phyloP scores from a whole-genome alignment of 2,329 filamentous ascomycete species.

The Alternaria alternata region DNA sequence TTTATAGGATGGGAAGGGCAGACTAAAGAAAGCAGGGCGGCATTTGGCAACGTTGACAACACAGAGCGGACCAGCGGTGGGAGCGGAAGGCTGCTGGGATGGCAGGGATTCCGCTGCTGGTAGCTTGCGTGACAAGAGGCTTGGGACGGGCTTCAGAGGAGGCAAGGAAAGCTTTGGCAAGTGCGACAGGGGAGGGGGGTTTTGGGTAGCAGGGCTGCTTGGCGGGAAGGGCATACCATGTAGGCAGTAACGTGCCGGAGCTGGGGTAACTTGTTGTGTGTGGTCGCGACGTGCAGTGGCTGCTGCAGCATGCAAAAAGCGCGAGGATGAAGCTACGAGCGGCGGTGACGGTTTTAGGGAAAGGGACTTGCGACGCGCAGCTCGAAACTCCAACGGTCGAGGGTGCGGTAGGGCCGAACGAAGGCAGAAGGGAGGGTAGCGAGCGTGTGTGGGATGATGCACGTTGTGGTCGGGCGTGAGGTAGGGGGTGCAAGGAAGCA shows the following conservation, averaged over 20 bases:
- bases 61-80: conserved; percentile 43
- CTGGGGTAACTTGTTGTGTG: conserved; percentile 44
- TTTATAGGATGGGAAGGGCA: conserved; percentile 46
- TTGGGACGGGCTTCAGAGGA: conserved; percentile 33
- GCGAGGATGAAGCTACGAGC: conserved; percentile 45
- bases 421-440: conserved; percentile 26
- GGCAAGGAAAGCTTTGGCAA: conserved; percentile 33
- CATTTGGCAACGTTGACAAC: conserved; percentile 39
- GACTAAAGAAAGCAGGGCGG: conserved; percentile 38
- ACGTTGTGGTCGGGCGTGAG: conserved; percentile 7
- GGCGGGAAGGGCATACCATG: conserved; percentile 55
- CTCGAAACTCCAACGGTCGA: conserved; percentile 46
- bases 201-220: conserved; percentile 47
- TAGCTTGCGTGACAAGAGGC: conserved; percentile 38
- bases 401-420: conserved; percentile 28
- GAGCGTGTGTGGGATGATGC: conserved; percentile 25
- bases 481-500: conserved; percentile 43
- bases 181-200: conserved; percentile 42
- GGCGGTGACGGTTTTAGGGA: conserved; percentile 36
- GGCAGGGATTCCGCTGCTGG: conserved; percentile 47
- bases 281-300: conserved; percentile 51
- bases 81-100: conserved; percentile 34
- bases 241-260: conserved; percentile 47
- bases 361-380: conserved; percentile 28
- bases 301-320: conserved; percentile 50